phyloP scores from a whole-genome alignment of 2,329 filamentous ascomycete species.

The Clonostachys solani region DNA sequence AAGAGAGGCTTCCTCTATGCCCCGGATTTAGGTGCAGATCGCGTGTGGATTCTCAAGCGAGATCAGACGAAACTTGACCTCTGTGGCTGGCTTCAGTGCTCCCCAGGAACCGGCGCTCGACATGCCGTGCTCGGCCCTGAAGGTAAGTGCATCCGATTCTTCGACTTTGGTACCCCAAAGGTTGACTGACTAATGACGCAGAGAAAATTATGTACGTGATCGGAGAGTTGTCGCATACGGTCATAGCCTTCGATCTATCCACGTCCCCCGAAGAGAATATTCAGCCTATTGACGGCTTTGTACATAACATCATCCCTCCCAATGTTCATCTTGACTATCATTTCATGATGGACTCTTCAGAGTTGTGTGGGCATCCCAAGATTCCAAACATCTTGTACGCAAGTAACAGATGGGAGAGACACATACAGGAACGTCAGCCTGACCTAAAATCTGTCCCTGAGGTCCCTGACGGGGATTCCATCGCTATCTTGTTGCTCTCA shows the following conservation, averaged over 20 bases:
- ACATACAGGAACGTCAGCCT: not conserved
- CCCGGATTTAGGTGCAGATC: not conserved
- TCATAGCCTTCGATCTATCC: not conserved
- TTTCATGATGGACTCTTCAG: not conserved
- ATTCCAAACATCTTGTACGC: not conserved
- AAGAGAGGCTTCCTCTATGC: not conserved
- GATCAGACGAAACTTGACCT: not conserved
- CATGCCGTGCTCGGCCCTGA: not conserved
- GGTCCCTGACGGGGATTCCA: not conserved
- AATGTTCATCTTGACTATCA: not conserved
- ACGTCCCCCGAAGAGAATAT: not conserved
- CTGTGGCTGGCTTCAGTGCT: not conserved
- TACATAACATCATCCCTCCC: not conserved
- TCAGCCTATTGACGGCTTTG: not conserved
- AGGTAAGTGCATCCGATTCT: not conserved
- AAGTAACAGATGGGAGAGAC: not conserved
- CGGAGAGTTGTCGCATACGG: not conserved
- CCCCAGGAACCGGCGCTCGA: not conserved
- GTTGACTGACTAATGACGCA: not conserved
- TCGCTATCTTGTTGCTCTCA: not conserved
- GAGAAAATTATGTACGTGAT: not conserved
- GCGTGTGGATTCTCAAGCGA: not conserved
- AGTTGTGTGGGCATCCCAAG: not conserved
- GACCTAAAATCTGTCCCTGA: not conserved
- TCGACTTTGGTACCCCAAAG: not conserved